Evolutionary conservation across 1,284 basidiomycete genomes (phyloP), one percentile per base, ranked within the genome.

Genomic region (Heterobasidion annosum): DNA sequence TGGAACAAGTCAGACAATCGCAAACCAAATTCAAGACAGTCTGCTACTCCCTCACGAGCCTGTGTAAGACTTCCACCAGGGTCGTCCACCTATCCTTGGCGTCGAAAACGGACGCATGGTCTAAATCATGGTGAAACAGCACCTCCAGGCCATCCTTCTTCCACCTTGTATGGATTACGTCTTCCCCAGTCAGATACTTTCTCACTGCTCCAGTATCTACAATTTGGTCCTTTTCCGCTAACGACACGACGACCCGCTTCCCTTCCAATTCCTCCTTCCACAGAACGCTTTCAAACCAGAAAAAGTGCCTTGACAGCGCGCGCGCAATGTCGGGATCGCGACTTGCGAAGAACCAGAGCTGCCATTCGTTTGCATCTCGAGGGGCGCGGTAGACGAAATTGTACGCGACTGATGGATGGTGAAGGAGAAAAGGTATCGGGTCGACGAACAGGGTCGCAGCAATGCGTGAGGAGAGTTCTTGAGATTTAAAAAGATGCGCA

Each of bases 321-420:
- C 79, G 72, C 46, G 82, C 74, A 47, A 84, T 73, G 62, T 86
- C 83, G 9, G 81, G 69, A 57, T 86, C 84, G 8, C 77, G 75
- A 50, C 76, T 77, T 16, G 82, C 74, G 59, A 86, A 85, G 62
- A 81, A 86, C 80, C 81, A 85, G 54, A 85, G 60, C 65, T 83
- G 72, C 80, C 81, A 84, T 59, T 85, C 80, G 61, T 82, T 79
- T 43, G 81, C 80, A 1, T 61, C 59, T 46, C 62, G 63, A 1
- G 84, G 82, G 0, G 59, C 13, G 12, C 83, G 77, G 66, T 85
- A 84, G 42, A 85, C 68, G 58, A 86, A 85, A 64, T 85, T 85
- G 65, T 75, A 76, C 15, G 82, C 81, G 43, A 85, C 76, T 10
- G 75, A 60, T 0, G 82, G 79, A 34, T 79, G 73, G 66, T 84